phyloP scores from a whole-genome alignment of 129 eudicot genomes.

The Gnaphalium uliginosum region DNA sequence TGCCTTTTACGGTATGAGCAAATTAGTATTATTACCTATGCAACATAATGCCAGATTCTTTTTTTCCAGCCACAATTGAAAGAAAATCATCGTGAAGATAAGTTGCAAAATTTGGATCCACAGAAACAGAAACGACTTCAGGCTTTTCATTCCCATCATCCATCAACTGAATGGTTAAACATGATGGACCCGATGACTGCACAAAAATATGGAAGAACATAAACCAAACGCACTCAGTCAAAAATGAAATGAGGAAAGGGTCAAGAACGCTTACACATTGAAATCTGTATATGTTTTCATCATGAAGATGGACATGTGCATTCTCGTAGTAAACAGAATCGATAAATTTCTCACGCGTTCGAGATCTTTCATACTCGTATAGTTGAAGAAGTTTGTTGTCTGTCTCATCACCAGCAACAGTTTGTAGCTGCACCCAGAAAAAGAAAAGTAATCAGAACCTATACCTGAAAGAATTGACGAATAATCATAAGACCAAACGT shows the following conservation, averaged over 20 bases:
- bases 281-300: conserved; percentile 86
- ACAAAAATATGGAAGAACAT: conserved; percentile 23
- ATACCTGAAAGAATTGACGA: background rate
- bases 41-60: conserved; percentile 63
- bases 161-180: conserved; percentile 79
- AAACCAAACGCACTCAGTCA: background rate
- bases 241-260: background rate
- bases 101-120: conserved; percentile 82
- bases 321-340: conserved; percentile 95
- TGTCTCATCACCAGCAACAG: conserved; percentile 77
- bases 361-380: conserved; percentile 79
- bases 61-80: conserved; percentile 54
- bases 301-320: conserved; percentile 80
- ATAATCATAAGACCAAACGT: background rate
- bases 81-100: conserved; percentile 82
- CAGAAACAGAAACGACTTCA: conserved; percentile 81
- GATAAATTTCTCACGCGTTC: conserved; percentile 64
- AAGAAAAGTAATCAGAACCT: conserved; percentile 16
- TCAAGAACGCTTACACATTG: conserved; percentile 70
- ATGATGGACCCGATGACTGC: conserved; percentile 69
- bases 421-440: conserved; percentile 73
- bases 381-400: conserved; percentile 85
- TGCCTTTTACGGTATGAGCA: background rate
- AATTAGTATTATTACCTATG: conserved; percentile 56
- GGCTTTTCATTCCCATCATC: conserved; percentile 84